phyloP scores from a whole-genome alignment of 345 rosid species.

The Excoecaria cochinchinensis region DNA sequence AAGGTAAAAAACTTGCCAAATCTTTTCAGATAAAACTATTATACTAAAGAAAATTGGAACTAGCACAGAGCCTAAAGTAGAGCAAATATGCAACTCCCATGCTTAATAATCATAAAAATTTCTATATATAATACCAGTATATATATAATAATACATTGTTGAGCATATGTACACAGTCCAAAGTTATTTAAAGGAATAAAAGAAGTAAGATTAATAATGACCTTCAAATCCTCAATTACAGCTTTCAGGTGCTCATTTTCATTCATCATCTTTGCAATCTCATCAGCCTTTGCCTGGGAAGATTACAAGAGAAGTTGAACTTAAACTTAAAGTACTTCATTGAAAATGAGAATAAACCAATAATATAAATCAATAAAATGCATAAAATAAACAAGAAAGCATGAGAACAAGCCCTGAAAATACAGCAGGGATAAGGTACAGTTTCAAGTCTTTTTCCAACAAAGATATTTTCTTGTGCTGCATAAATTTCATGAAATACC shows the following conservation, averaged over 20 bases:
- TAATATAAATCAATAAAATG: not conserved
- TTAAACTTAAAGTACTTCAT: conserved; percentile 19
- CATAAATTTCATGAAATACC: conserved; percentile 46
- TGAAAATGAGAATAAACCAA: not conserved
- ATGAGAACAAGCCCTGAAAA: not conserved
- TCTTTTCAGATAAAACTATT: not conserved
- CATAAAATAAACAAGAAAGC: not conserved
- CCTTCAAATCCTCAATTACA: conserved; percentile 86
- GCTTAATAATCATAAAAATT: not conserved
- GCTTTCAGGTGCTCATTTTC: conserved; percentile 91
- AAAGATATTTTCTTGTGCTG: not conserved
- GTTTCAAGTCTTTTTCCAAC: not conserved
- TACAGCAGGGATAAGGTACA: conserved; percentile 1
- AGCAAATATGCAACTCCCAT: not conserved
- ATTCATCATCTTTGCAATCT: conserved; percentile 88
- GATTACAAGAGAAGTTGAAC: conserved; percentile 8
- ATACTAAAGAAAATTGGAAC: not conserved
- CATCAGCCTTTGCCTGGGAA: conserved; percentile 97
- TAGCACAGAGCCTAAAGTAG: not conserved
- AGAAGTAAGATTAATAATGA: conserved; percentile 26
- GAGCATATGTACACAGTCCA: not conserved
- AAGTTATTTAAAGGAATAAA: not conserved
- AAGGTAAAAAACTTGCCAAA: too few relatives aligned
- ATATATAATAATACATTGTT: not conserved
- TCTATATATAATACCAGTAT: not conserved